Conservation (phyloP, 495 filamentous ascomycete species). For the Aspergillus leporis region DNA sequence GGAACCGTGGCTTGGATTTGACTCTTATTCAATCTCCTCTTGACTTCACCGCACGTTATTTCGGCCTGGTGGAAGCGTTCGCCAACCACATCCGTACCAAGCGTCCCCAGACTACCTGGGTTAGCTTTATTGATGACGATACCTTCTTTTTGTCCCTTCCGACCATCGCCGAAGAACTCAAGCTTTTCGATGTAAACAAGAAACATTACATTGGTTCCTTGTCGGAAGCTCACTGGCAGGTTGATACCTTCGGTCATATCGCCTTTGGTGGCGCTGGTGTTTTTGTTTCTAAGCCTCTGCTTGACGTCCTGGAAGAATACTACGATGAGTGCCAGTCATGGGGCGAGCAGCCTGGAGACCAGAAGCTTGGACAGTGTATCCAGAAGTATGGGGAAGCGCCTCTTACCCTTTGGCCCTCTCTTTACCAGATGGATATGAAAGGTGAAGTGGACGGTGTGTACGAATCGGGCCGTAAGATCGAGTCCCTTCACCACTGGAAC, state of each 20-base stretch:
- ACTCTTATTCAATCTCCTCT: conserved; percentile 54
- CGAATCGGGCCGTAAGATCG: conserved; percentile 56
- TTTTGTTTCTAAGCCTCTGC: conserved; percentile 62
- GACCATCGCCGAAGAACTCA: conserved; percentile 51
- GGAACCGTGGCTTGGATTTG: conserved; percentile 52
- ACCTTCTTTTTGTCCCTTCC: conserved; percentile 69
- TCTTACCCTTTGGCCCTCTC: conserved; percentile 57
- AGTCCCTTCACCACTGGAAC: conserved; percentile 69
- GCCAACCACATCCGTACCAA: conserved; percentile 48
- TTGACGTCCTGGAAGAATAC: conserved; percentile 51
- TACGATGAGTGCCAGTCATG: conserved; percentile 55
- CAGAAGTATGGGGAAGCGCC: conserved; percentile 54
- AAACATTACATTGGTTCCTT: conserved; percentile 62
- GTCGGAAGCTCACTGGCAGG: conserved; percentile 62
- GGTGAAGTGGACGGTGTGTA: conserved; percentile 63
- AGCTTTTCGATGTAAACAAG: conserved; percentile 52
- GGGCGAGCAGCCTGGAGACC: conserved; percentile 56
- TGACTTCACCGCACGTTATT: conserved; percentile 63
- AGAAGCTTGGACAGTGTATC: conserved; percentile 63
- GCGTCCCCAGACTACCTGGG: conserved; percentile 59
- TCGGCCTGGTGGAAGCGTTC: conserved; percentile 60
- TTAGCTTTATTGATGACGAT: conserved; percentile 69
- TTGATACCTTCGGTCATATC: conserved; percentile 61
- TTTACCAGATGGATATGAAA: conserved; percentile 64
- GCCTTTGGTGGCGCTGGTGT: conserved; percentile 71